Conservation (phyloP, 208 protist species). For the Trypanosoma avium region DNA sequence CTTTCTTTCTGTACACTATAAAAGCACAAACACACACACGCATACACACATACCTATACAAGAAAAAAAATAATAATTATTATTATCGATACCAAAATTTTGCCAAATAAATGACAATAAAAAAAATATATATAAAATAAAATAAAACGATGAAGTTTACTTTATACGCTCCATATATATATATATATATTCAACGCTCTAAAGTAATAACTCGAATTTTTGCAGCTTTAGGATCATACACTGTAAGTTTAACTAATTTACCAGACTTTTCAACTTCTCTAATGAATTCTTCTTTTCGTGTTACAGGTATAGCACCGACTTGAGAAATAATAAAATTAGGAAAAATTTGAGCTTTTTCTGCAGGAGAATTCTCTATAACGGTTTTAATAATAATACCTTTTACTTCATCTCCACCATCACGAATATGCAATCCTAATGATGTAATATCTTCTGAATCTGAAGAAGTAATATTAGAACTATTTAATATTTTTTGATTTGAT, state of each 20-base stretch:
- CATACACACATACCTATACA: background rate
- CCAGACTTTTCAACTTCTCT: slow-evolving; percentile 27
- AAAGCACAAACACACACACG: background rate
- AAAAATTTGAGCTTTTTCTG: slow-evolving; percentile 23
- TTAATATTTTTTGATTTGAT: background rate
- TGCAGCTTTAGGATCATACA: slow-evolving; percentile 47
- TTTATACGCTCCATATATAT: too few relatives aligned
- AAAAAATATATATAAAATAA: background rate
- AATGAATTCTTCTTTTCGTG: slow-evolving; percentile 26
- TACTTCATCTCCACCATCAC: slow-evolving; percentile 18
- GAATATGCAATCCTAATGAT: background rate
- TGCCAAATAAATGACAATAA: background rate
- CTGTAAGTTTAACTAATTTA: slow-evolving; percentile 37
- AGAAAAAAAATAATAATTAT: slow-evolving; percentile 9
- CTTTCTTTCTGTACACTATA: background rate
- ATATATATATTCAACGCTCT: background rate
- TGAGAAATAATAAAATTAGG: slow-evolving; percentile 55
- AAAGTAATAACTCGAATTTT: slow-evolving; percentile 42
- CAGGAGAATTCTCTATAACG: slow-evolving; percentile 32
- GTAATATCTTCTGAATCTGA: background rate
- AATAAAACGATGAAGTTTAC: too few relatives aligned
- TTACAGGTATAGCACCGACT: slow-evolving; percentile 37
- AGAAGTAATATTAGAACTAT: background rate
- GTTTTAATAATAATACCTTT: slow-evolving; percentile 44
- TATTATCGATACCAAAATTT: background rate